A percentile compares a stretch with the other conserved stretches of the same genome.
Conservation (phyloP, 768 basidiomycete genomes). For the Neoboletus magnificus region DNA sequence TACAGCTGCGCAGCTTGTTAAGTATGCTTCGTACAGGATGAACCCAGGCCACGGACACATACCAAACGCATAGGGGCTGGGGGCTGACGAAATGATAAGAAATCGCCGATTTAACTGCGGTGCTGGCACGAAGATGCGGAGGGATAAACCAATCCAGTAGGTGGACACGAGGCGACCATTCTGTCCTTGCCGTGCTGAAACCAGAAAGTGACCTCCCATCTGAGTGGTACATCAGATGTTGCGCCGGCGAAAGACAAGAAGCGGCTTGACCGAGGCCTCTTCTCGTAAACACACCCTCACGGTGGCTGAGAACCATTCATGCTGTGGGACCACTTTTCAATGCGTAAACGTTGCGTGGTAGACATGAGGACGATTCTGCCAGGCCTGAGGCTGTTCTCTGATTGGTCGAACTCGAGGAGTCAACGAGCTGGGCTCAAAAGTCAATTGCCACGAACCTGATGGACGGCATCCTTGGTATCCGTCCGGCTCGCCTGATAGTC, state of each 20-base stretch:
- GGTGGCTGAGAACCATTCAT: background rate
- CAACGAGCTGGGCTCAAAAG: background rate
- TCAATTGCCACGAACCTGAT: background rate
- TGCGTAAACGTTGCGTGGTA: background rate
- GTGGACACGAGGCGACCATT: background rate
- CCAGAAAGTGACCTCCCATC: background rate
- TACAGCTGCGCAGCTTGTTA: background rate
- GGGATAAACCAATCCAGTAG: background rate
- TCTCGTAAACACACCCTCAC: background rate
- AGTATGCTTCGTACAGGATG: background rate
- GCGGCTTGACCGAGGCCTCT: background rate
- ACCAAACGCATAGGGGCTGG: background rate
- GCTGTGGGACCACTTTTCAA: background rate
- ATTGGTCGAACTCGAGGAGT: background rate
- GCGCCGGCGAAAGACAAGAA: background rate
- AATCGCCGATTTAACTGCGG: constrained; percentile 6
- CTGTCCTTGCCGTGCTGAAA: background rate
- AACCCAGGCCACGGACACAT: background rate
- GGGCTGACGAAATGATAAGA: background rate
- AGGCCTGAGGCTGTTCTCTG: background rate
- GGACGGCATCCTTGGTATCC: background rate
- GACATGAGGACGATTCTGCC: background rate
- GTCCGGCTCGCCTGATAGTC: background rate
- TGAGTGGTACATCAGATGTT: background rate
- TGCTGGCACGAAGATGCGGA: background rate